Conservation (phyloP, 78 protist species). For the Dictyostelium capitatum region DNA sequence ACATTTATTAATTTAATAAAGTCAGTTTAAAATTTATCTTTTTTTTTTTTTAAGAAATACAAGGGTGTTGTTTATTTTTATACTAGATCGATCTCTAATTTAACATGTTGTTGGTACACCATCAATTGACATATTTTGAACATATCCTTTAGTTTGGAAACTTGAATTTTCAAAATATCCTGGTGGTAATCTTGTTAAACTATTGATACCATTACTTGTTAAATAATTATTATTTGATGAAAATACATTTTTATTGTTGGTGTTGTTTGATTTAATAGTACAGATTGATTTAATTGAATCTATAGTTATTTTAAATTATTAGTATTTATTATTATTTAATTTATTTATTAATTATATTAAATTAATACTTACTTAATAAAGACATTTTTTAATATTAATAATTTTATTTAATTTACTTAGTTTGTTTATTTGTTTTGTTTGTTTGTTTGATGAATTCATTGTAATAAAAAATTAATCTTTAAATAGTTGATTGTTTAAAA, state of each 20-base stretch:
- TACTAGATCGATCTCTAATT: background rate
- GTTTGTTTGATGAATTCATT: background rate
- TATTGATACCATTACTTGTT: background rate
- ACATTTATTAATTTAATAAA: no score
- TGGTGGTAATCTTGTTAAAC: background rate
- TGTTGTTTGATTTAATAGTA: background rate
- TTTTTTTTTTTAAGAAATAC: no score
- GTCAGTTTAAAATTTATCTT: no score
- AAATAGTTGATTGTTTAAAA: slow-evolving; percentile 29
- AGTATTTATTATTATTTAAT: background rate
- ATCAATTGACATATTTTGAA: background rate
- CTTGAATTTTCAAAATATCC: slow-evolving; percentile 9
- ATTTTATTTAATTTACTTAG: background rate
- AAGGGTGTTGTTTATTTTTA: no score
- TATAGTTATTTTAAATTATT: background rate
- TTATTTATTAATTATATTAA: no score
- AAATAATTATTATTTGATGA: background rate
- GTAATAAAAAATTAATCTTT: background rate
- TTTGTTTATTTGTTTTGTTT: background rate
- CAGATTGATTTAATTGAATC: slow-evolving; percentile 4
- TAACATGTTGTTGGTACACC: background rate
- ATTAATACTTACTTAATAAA: no score
- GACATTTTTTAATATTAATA: background rate
- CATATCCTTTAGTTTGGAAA: slow-evolving; percentile 13
- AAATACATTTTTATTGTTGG: background rate